These are phyloP conservation scores for Xerocomellus intermedius DNA, from an alignment of 768 basidiomycete genomes.

Conservation along the genomic window DNA sequence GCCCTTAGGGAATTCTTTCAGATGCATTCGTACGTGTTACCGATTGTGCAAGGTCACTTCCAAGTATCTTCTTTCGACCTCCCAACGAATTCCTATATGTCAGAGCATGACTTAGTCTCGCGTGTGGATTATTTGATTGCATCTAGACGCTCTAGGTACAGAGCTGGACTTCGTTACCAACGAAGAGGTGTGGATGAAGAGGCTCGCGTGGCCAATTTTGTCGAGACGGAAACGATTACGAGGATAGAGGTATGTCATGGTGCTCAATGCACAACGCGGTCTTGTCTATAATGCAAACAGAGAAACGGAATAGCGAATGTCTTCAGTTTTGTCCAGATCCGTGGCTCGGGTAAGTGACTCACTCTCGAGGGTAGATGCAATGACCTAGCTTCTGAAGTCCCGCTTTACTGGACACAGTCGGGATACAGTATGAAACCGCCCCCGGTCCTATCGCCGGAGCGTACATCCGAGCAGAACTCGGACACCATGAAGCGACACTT, in stretches of 20 bases:
- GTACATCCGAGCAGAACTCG: conserved; percentile 69
- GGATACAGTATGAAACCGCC: conserved; percentile 87
- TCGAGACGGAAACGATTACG: conserved; percentile 91
- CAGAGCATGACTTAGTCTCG: conserved; percentile 38
- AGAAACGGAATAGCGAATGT: conserved; percentile 73
- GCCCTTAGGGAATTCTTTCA: conserved; percentile 25
- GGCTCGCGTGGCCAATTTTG: conserved; percentile 93
- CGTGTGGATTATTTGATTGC: conserved; percentile 77
- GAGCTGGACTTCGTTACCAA: conserved; percentile 93
- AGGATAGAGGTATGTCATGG: conserved; percentile 61
- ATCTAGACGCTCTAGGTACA: conserved; percentile 82
- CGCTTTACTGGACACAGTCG: conserved; percentile 89
- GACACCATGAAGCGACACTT: conserved; percentile 76
- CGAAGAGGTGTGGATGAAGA: conserved; percentile 92
- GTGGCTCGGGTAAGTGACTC: conserved; percentile 75
- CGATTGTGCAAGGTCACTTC: conserved; percentile 92
- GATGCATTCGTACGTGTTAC: conserved; percentile 83
- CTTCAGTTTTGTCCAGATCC: conserved; percentile 86
- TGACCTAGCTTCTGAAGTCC: conserved; percentile 51
- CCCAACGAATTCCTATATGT: conserved; percentile 38
- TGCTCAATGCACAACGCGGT: background rate
- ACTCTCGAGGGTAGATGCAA: background rate
- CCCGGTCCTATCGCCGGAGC: conserved; percentile 70
- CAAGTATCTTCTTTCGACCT: conserved; percentile 71
- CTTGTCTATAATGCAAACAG: conserved; percentile 36